A percentile compares a stretch with the other conserved stretches of the same genome.
These are phyloP conservation scores for Nyssa sinensis DNA, from an alignment of 148 eudicot genomes.

Conservation along the genomic window DNA sequence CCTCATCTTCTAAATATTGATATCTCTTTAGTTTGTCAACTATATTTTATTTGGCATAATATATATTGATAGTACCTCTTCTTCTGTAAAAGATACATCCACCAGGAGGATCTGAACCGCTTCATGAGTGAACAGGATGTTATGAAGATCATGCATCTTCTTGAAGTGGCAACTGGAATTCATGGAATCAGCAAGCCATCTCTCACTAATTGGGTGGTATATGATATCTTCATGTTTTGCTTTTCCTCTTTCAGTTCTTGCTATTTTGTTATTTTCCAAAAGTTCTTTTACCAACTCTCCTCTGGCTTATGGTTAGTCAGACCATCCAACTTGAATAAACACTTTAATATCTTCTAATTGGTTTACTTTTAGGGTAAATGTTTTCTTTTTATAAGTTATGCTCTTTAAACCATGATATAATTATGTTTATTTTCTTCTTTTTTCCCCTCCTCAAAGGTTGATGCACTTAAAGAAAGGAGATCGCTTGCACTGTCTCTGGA, in stretches of 20 bases:
- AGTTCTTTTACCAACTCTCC: too few species aligned
- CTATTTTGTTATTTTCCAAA: neutral
- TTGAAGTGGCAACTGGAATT: slow-evolving; percentile 44
- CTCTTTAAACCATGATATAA: neutral
- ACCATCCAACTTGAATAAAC: neutral
- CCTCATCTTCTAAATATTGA: too few species aligned
- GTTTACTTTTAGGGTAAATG: too few species aligned
- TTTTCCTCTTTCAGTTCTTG: neutral
- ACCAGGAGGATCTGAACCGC: slow-evolving; percentile 45
- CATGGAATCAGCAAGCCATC: slow-evolving; percentile 51
- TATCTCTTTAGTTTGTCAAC: neutral
- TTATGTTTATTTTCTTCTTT: too few species aligned
- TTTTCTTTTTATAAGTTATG: neutral
- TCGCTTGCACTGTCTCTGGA: slow-evolving; percentile 83
- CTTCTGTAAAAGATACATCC: slow-evolving; percentile 28
- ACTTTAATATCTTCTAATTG: too few species aligned
- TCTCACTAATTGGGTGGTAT: slow-evolving; percentile 71
- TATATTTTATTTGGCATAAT: neutral
- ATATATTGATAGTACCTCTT: neutral
- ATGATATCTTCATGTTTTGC: neutral
- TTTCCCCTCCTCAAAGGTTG: slow-evolving; percentile 61
- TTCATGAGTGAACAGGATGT: slow-evolving; percentile 61
- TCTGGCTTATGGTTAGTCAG: neutral
- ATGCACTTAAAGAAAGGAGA: slow-evolving; percentile 68
- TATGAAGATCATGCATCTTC: slow-evolving; percentile 30